Evolutionary conservation across 225 moss, liverwort and hornwort genomes (phyloP).

Genomic region (Lunularia cruciata): DNA sequence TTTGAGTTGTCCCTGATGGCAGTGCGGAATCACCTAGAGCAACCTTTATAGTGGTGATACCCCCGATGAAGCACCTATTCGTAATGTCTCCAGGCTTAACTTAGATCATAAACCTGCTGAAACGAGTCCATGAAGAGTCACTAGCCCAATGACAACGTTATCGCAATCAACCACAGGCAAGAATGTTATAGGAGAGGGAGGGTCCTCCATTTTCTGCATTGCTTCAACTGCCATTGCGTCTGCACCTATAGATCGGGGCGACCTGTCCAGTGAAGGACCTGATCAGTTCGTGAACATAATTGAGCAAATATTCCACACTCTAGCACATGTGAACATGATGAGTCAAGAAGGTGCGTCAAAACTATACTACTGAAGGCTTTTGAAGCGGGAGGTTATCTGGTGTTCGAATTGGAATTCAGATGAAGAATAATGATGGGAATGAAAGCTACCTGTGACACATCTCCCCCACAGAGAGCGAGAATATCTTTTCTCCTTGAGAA

Average conservation of each 20-base stretch:
- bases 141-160: slow-evolving; percentile 46
- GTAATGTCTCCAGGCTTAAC: background rate
- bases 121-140: slow-evolving; percentile 55
- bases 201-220: slow-evolving; percentile 55
- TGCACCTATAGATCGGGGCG: slow-evolving; percentile 39
- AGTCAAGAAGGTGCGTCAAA: too few species aligned
- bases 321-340: too few species aligned
- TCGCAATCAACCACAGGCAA: slow-evolving; percentile 40
- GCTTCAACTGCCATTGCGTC: slow-evolving; percentile 56
- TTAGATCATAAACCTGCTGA: slow-evolving; percentile 41
- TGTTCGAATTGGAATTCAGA: too few species aligned
- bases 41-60: too few species aligned
- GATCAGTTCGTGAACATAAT: background rate
- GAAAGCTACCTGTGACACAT: slow-evolving; percentile 44
- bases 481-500: slow-evolving; percentile 41
- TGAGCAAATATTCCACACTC: too few species aligned
- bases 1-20: too few species aligned
- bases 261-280: slow-evolving; percentile 21
- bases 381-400: too few species aligned
- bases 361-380: background rate
- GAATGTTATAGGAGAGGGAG: slow-evolving; percentile 52
- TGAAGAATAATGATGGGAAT: background rate
- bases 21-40: too few species aligned
- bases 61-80: too few species aligned
- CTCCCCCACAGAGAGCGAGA: slow-evolving; percentile 45